These are phyloP conservation scores for Calonectria pteridis DNA, from an alignment of 2,329 filamentous ascomycete genomes.

Conservation along the genomic window DNA sequence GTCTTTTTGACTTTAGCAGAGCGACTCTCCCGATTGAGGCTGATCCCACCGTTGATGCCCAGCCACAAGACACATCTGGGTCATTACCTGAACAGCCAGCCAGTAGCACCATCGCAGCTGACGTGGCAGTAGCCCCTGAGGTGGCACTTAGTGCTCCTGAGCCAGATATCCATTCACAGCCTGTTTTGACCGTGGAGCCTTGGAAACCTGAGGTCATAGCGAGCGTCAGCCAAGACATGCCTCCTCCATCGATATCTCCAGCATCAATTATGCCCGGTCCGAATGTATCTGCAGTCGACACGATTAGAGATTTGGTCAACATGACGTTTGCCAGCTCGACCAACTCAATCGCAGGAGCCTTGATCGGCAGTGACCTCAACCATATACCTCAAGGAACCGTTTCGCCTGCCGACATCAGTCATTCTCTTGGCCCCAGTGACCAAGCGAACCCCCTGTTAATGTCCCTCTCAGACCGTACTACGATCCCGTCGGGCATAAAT, in stretches of 20 bases:
- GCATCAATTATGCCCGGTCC: slow-evolving; percentile 43
- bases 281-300: slow-evolving; percentile 35
- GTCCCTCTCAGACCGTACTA: slow-evolving; percentile 35
- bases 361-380: slow-evolving; percentile 35
- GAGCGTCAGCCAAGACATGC: slow-evolving; percentile 32
- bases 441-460: slow-evolving; percentile 35
- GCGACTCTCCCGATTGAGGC: slow-evolving; percentile 30
- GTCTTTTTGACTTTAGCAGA: slow-evolving; percentile 39
- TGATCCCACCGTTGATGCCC: slow-evolving; percentile 24
- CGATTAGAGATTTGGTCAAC: slow-evolving; percentile 37
- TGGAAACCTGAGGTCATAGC: slow-evolving; percentile 43
- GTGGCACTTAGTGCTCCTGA: slow-evolving; percentile 34
- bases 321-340: slow-evolving; percentile 34
- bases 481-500: slow-evolving; percentile 30
- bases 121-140: slow-evolving; percentile 13
- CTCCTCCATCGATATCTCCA: slow-evolving; percentile 43
- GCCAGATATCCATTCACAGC: slow-evolving; percentile 31
- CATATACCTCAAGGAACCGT: slow-evolving; percentile 48
- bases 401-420: slow-evolving; percentile 55
- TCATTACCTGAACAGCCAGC: slow-evolving; percentile 7
- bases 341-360: slow-evolving; percentile 31
- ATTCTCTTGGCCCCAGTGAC: slow-evolving; percentile 41
- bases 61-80: slow-evolving; percentile 2
- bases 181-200: slow-evolving; percentile 36
- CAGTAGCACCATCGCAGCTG: neutral